Conservation (phyloP, 2,329 filamentous ascomycete species). For the Sordariomycetes sp. region DNA sequence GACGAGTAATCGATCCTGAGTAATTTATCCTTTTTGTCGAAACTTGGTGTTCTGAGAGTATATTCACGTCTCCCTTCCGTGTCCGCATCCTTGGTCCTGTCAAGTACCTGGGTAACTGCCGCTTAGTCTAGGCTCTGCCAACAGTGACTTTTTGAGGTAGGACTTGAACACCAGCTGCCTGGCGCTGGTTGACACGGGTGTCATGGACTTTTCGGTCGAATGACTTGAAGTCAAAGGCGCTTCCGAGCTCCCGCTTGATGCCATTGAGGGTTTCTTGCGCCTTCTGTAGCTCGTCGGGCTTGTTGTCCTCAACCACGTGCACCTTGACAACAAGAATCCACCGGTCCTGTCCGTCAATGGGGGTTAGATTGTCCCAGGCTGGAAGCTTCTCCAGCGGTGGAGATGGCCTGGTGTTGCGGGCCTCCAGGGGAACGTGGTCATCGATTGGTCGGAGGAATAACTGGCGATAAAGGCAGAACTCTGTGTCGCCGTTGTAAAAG, state of each 20-base stretch:
- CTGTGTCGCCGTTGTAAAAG: conserved; percentile 44
- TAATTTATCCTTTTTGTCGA: background rate
- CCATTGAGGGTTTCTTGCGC: conserved; percentile 41
- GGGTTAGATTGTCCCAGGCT: conserved; percentile 34
- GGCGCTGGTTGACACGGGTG: conserved; percentile 32
- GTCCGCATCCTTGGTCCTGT: too few species aligned
- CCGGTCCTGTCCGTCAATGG: conserved; percentile 35
- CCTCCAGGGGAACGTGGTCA: conserved; percentile 21
- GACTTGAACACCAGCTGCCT: conserved; percentile 26
- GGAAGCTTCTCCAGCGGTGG: conserved; percentile 22
- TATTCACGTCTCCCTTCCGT: too few species aligned
- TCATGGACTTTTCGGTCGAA: conserved; percentile 46
- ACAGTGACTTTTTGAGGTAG: conserved; percentile 26
- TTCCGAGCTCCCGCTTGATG: conserved; percentile 36
- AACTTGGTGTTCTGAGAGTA: too few species aligned
- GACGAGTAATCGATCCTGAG: background rate
- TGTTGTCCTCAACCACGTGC: conserved; percentile 45
- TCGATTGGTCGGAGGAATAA: conserved; percentile 27
- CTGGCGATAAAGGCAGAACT: conserved; percentile 42
- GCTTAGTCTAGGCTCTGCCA: conserved; percentile 12
- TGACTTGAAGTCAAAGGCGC: conserved; percentile 41
- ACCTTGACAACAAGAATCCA: conserved; percentile 49
- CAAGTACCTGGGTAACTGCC: too few species aligned
- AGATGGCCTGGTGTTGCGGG: conserved; percentile 3
- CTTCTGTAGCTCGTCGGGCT: conserved; percentile 47